Conservation (phyloP, 129 eudicot genomes). For the Daucus carota region DNA sequence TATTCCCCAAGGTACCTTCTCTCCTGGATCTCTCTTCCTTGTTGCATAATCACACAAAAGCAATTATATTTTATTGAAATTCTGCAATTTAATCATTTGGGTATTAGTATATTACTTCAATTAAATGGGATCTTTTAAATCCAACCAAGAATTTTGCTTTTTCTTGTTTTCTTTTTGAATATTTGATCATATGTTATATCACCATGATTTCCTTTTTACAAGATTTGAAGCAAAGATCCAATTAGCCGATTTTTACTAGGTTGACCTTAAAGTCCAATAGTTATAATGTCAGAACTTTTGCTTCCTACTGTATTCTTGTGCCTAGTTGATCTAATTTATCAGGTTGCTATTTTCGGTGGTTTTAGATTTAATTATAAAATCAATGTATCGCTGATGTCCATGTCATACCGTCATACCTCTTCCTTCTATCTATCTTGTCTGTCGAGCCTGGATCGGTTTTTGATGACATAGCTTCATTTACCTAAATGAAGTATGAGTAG, state of each 20-base stretch:
- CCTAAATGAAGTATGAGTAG: not conserved
- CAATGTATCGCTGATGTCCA: not conserved
- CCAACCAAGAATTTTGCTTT: not conserved
- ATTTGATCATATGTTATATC: not conserved
- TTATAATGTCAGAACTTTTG: not conserved
- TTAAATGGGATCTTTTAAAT: not conserved
- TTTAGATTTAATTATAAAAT: not conserved
- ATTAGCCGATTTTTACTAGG: not conserved
- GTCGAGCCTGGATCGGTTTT: not conserved
- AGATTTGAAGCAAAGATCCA: too few relatives aligned
- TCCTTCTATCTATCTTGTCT: not conserved
- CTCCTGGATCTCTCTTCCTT: slow-evolving; percentile 2
- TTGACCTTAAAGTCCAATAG: too few relatives aligned
- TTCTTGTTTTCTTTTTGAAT: too few relatives aligned
- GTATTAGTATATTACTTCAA: not conserved
- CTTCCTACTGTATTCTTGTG: not conserved
- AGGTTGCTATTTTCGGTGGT: not conserved
- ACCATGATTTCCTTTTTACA: not conserved
- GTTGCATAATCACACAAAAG: not conserved
- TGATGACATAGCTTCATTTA: not conserved
- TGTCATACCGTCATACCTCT: not conserved
- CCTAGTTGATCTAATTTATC: not conserved
- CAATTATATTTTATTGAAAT: not conserved
- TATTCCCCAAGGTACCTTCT: slow-evolving; percentile 21
- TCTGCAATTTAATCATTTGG: not conserved